Evolutionary conservation across 305 asterid genomes (phyloP), one percentile per base, ranked within the genome.

Genomic region (Rubia balearica): DNA sequence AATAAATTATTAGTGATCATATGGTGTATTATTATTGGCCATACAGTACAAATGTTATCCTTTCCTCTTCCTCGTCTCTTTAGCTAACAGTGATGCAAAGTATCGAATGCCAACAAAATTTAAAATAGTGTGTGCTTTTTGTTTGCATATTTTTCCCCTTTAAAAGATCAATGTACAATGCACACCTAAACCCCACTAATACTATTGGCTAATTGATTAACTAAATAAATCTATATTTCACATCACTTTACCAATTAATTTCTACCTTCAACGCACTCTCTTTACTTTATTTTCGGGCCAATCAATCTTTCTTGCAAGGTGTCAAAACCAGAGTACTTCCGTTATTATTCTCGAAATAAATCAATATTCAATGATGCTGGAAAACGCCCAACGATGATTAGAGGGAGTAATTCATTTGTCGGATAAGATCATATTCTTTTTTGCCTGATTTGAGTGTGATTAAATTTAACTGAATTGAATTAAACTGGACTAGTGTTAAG

Each of bases 31-130:
- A 24, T 24, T 24, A 1, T 24, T 24, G 1, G 2, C 2, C 36
- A 3, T 46, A 5, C 2, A 46, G 12, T 46, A 11, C 53, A 46
- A 48, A 40, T 33, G 40, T 8, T 27, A 67, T 46, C 61, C n/a
- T 71, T 43, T 71, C 46, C 68, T 59, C 57, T 16, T 70, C 74
- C n/a, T n/a, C n/a, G n/a, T n/a, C n/a, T n/a, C n/a, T n/a, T n/a
- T n/a, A 59, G 57, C 45, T 41, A 8, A 11, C 4, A 4, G 53
- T 60, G 67, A 51, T 30, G 71, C 62, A 49, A 49, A 68, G 71
- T 68, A 68, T 51, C 62, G 19, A 68, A 68, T 49, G 62, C 71
- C 22, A 49, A 5, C 21, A n/a, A 19, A 19, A 3, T 46, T 46
- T 2, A 11, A 4, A 19, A n/a, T 53, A 53, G 24, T 51, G 13